Base-by-base conservation (phyloP, 2,329 filamentous ascomycete species). In the Colletotrichum cuscutae region DNA sequence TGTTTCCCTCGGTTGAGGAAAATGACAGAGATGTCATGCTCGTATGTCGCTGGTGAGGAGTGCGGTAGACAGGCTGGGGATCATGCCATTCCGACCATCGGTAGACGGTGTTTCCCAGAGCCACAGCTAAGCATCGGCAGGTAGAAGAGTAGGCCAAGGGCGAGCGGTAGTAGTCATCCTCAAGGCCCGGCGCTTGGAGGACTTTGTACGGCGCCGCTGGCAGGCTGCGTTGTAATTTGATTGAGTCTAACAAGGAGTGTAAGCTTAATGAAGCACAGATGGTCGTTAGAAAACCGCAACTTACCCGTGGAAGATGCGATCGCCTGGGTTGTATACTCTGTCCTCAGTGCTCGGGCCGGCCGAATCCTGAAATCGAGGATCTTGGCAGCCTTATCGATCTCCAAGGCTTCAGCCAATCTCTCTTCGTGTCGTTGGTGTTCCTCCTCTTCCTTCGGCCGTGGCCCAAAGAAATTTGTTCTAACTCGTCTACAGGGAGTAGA, bases 151-250 rank as follows among this genome's bases (percentile, higher is more conserved):
- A 98, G 11, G 97, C 95, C 66, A 99, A 87, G 2, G 95, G 88
- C 0, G 95, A 97, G 83, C 95, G 98, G 81, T 99, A 99, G 81
- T 95, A 99, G 81, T 99, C 96, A 78, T 98, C 95, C 69, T 95
- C 91, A n/a, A 98, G 86, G 64, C 91, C 90, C 3, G 95, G 95
- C 9, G 96, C 96, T 83, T 98, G 95, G 5, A 99, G 87, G 7
- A 98, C 93, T 83, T 91, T 93, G 74, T 97, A 97, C 5, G 95
- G 94, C 22, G 93, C 89, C 8, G 88, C 87, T 49, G 94, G 93
- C 54, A 97, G 85, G 46, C 56, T 64, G 30, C 30, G 13, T 32
- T 9, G 26, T 11, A 32, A 1, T 24, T 26, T 12, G 22, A 5
- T 9, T 22, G 22, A 5, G 7, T 54, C 15, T 22, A 26, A n/a